Percentiles rank a stretch among this genome's conserved stretches.
Evolutionary conservation across 805 yeast species (phyloP).

Genomic region (Metschnikowia cubensis): DNA sequence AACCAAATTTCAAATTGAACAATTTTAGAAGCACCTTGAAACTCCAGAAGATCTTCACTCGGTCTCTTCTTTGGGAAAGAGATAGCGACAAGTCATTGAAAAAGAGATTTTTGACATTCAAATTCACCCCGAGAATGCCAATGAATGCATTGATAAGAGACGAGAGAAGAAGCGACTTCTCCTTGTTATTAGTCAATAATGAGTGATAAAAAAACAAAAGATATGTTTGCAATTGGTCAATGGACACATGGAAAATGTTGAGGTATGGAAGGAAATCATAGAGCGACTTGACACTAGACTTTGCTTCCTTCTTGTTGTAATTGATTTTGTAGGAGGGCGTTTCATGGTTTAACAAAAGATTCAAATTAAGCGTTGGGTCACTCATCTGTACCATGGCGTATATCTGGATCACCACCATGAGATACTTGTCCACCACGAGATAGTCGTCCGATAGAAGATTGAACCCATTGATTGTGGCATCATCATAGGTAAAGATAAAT

Average conservation of each 20-base stretch:
- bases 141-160: constrained; percentile 41
- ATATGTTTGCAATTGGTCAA: constrained; percentile 48
- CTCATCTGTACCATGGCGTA: constrained; percentile 52
- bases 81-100: constrained; percentile 46
- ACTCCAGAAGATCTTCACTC: constrained; percentile 46
- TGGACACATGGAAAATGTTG: constrained; percentile 45
- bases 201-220: constrained; percentile 48
- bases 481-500: constrained; percentile 44
- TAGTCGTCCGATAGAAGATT: constrained; percentile 41
- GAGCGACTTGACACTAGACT: constrained; percentile 31
- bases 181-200: constrained; percentile 40
- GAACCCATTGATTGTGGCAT: constrained; percentile 45
- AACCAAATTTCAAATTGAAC: constrained; percentile 42
- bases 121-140: constrained; percentile 41
- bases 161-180: constrained; percentile 34
- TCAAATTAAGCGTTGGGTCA: constrained; percentile 42
- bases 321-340: constrained; percentile 27
- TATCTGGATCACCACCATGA: constrained; percentile 44
- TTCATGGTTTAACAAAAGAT: constrained; percentile 35
- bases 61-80: constrained; percentile 32
- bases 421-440: constrained; percentile 38
- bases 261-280: constrained; percentile 46
- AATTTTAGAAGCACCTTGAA: constrained; percentile 40
- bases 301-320: constrained; percentile 6
- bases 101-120: constrained; percentile 37